Evolutionary conservation across 805 yeast species (phyloP), one percentile per base, ranked within the genome.

Genomic region (Hemisphaericaspora nanyangensis): DNA sequence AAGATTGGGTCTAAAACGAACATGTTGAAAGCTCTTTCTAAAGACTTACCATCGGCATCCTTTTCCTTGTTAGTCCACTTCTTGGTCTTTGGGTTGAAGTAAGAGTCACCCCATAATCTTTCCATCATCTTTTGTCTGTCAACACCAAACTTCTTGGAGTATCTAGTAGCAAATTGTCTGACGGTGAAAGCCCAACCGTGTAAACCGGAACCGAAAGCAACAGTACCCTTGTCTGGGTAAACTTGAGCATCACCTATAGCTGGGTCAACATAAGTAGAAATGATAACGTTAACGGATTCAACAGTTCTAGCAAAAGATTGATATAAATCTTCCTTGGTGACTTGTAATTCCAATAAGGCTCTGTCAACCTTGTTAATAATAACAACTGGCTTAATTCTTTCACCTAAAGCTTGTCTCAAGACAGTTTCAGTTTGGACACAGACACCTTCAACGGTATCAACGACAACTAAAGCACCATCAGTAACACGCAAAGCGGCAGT

Each of bases 131-230:
- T 91, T 49, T 68, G 55, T 72, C 87, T 82, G 86, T 91, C 97
- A 67, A 91, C 98, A 89, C 98, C 98, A 71, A 93, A 91, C 79
- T 91, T 93, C 89, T 90, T 89, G 71, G 96, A 81, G 83, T 93
- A 91, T 79, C 96, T 87, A 76, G 78, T 73, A 61, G 98, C 97
- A 61, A 91, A 91, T 80, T 91, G 98, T 76, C 99, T 88, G 68
- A 91, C 85, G 61, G 99, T 91, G 91, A 91, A 91, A 70, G 97
- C 98, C 99, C 99, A 91, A 76, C 99, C 99, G 83, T 91, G 99
- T 68, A 91, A 80, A 85, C 98, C 99, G 72, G 98, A 93, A 80
- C 96, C 98, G 76, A 91, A 91, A 59, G 99, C 99, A 67, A 91
- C 96, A 72, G 98, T 91, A 79, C 99, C 99, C 69, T 75, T 73